Evolutionary conservation across 371 early-diverging fungal genomes (phyloP), one percentile per base, ranked within the genome.

Genomic region (Mortierella polycephala): DNA sequence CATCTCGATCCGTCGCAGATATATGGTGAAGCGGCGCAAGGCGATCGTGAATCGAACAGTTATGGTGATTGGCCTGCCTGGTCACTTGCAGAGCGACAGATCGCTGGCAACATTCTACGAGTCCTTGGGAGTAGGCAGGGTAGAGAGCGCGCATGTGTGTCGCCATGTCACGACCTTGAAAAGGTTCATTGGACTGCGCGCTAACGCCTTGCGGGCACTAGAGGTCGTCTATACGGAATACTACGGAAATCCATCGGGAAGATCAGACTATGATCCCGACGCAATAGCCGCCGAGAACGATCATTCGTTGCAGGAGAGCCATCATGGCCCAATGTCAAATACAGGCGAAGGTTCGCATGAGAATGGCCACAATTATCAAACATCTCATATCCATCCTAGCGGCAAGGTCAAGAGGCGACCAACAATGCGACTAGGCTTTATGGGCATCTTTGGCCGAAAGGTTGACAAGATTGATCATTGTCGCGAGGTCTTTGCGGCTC

Each of bases 41-140:
- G 82, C 88, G 0, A 55, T 89, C 30, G 85, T 86, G 16, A 83
- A 88, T 30, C 82, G 90, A 46, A 86, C 90, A 1, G 80, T 91
- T 45, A 77, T 91, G 72, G 83, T 91, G 37, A 84, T 86, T 5
- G 89, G 89, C 6, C 82, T 91, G 18, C 91, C 91, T 5, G 71
- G 76, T 0, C 71, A 84, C 37, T 60, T 89, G 30, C 85, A 88
- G 42, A 83, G 83, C 8, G 88, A 89, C 54, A 60, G 82, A 11
- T 74, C 81, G 6, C 67, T 91, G 10, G 88, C 89, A 20, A 85
- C 88, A 5, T 91, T 87, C 72, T 91, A 89, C 61, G 88, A 88
- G 39, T 83, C 82, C 0, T 75, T 91, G 30, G 86, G 86, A 10
- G 83, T 88, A 12, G 91, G 91, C 37, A 81, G 84, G 0, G 91